Evolutionary conservation across 345 rosid species (phyloP), one percentile per base, ranked within the genome.

Genomic region (Cardiospermum halicacabum): DNA sequence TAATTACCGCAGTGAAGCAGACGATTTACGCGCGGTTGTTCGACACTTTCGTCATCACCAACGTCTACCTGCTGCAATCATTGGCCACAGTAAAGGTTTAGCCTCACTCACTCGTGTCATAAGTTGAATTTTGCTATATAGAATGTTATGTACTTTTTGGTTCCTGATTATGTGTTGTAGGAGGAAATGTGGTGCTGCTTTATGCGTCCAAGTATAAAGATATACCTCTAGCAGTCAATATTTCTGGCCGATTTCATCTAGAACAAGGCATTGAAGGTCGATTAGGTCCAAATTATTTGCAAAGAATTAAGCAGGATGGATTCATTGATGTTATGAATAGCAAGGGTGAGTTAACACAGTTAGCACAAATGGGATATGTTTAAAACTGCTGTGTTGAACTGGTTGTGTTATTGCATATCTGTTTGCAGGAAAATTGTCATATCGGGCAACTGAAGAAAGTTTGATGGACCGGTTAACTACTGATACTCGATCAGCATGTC

Each of bases 41-140:
- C 82, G 75, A 74, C 67, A 84, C 66, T 84, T 93, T 50, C 78
- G 68, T 47, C 54, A 64, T 18, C 69, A 78, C 25, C 72, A 74
- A 18, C 81, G 76, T 67, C 67, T 60, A 21, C 60, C 84, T 39
- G 68, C 37, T 60, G 88, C 96, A 19, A 72, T 93, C 15, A 68
- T 90, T 26, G 98, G 97, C 48, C 98, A 93, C 70, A 93, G 96
- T 70, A 93, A 93, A 90, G 96, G 98, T 90, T 13, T 49, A 4
- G 37, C 39, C 39, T 4, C 5, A 34, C 39, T 34, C 9, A 28
- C 21, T 62, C 2, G 30, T 36, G n/a, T 48, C 66, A 19, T 27
- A n/a, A 68, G 56, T n/a, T 22, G 61, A 16, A 67, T 61, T 57
- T 54, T 77, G 65, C 82, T n/a, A n/a, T n/a, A n/a, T n/a, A n/a